A percentile compares a stretch with the other conserved stretches of the same genome.
Evolutionary conservation across 2,329 filamentous ascomycete species (phyloP).

Genomic region (Zelopaecilomyces penicillatus): DNA sequence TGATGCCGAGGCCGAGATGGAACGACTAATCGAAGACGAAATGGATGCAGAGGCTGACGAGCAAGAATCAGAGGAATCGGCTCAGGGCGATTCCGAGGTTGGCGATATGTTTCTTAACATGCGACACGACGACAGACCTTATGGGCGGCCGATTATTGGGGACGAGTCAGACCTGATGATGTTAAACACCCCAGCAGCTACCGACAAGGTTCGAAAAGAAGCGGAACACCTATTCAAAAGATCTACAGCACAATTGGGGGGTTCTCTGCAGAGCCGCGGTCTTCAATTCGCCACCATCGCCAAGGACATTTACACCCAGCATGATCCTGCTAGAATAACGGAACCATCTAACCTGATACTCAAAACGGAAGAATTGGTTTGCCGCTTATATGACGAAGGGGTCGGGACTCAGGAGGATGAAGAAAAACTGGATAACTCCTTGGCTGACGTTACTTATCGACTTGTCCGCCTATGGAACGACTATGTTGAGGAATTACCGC

Average conservation of each 20-base stretch:
- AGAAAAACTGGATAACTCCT: constrained; percentile 46
- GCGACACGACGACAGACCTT: constrained; percentile 32
- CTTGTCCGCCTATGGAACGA: constrained; percentile 49
- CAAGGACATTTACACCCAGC: constrained; percentile 53
- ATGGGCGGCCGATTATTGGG: constrained; percentile 30
- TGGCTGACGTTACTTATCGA: constrained; percentile 44
- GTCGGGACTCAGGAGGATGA: constrained; percentile 48
- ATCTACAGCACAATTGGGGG: constrained; percentile 38
- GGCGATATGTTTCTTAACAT: constrained; percentile 44
- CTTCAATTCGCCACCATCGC: constrained; percentile 64
- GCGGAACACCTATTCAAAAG: constrained; percentile 48
- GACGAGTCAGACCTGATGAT: constrained; percentile 46
- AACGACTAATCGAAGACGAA: constrained; percentile 27
- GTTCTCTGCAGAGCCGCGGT: constrained; percentile 38
- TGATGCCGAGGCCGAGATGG: constrained; percentile 28
- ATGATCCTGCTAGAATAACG: constrained; percentile 50
- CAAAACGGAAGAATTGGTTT: constrained; percentile 64
- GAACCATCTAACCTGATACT: constrained; percentile 68
- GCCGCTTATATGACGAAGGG: constrained; percentile 54
- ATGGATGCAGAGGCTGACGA: constrained; percentile 29
- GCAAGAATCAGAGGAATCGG: constrained; percentile 28
- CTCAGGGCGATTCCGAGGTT: constrained; percentile 33
- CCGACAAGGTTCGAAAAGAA: constrained; percentile 43
- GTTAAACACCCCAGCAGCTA: constrained; percentile 47
- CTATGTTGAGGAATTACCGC: constrained; percentile 40